Evolutionary conservation across 2,329 filamentous ascomycete genomes (phyloP).

Genomic region (Pseudopithomyces maydicus): DNA sequence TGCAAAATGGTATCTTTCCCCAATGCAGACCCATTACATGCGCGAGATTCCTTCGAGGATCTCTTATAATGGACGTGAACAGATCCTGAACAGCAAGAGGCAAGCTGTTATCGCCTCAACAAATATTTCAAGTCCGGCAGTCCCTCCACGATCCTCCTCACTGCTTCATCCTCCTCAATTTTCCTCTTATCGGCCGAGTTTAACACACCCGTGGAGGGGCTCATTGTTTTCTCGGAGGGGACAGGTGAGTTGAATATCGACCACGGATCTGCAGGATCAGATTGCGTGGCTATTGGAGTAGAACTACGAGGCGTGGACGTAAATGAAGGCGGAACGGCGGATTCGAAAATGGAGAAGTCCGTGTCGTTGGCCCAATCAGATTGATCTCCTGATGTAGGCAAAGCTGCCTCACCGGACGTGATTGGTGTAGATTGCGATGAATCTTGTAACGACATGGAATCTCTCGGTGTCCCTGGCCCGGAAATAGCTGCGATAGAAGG

Average conservation of each 20-base stretch:
- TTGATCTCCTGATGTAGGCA: conserved; percentile 4
- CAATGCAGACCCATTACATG: no score
- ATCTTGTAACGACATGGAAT: conserved; percentile 6
- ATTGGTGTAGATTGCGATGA: conserved; percentile 5
- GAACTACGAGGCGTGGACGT: not conserved
- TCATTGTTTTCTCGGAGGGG: conserved; percentile 15
- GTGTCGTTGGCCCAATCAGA: conserved; percentile 10
- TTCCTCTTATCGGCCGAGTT: conserved; percentile 31
- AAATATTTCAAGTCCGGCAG: conserved; percentile 43
- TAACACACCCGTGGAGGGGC: conserved; percentile 31
- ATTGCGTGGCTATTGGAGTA: conserved; percentile 4
- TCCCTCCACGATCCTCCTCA: conserved; percentile 28
- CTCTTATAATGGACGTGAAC: no score
- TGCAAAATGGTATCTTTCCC: no score
- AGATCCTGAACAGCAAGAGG: no score
- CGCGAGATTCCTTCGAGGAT: no score
- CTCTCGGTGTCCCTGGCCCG: not conserved
- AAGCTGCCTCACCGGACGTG: conserved; percentile 17
- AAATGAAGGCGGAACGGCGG: conserved; percentile 13
- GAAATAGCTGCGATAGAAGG: not conserved
- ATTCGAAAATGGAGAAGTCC: conserved; percentile 41
- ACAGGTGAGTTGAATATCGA: conserved; percentile 31
- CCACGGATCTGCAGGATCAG: conserved; percentile 24
- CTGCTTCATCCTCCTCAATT: conserved; percentile 33
- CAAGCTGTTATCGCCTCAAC: conserved; percentile 18